A percentile compares a stretch with the other conserved stretches of the same genome.
phyloP scores from a whole-genome alignment of 805 yeast genomes.

The Deakozyma indianensis region DNA sequence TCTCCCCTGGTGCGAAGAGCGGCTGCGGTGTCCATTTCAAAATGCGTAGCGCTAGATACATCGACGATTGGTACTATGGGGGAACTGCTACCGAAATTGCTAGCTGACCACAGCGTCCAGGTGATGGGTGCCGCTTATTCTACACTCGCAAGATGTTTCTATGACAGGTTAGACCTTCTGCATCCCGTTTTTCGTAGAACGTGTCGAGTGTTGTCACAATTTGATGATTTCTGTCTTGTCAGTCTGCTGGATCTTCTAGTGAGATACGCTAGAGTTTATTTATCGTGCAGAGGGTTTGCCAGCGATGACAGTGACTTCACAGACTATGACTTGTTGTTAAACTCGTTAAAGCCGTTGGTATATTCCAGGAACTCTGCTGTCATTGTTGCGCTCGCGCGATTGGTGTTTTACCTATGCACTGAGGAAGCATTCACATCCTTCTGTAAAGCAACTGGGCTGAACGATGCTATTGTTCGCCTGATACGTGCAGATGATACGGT shows the following conservation, averaged over 20 bases:
- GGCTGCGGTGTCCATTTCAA: constrained; percentile 61
- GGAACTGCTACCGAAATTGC: constrained; percentile 33
- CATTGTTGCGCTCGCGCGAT: constrained; percentile 42
- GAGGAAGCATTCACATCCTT: constrained; percentile 34
- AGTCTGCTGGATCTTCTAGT: constrained; percentile 46
- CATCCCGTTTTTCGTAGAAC: constrained; percentile 57
- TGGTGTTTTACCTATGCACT: constrained; percentile 44
- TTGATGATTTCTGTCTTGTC: constrained; percentile 66
- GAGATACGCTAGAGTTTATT: constrained; percentile 47
- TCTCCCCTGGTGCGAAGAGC: constrained; percentile 70
- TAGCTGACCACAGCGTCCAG: constrained; percentile 48
- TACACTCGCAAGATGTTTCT: constrained; percentile 37
- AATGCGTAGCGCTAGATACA: constrained; percentile 31
- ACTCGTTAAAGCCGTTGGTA: constrained; percentile 31
- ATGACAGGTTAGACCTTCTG: constrained; percentile 44
- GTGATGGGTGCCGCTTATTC: constrained; percentile 63
- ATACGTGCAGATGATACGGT: constrained; percentile 22
- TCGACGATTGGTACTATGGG: constrained; percentile 35
- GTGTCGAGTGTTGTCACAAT: constrained; percentile 30
- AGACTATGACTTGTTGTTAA: constrained; percentile 44
- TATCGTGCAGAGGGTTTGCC: constrained; percentile 38
- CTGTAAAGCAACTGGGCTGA: constrained; percentile 35
- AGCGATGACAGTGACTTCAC: constrained; percentile 19
- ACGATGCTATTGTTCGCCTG: constrained; percentile 22
- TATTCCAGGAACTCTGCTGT: constrained; percentile 45